Percentiles rank a stretch among this genome's conserved stretches.
Evolutionary conservation across 352 stramenopile species (phyloP).

Genomic region (Thalassiosira hispida): DNA sequence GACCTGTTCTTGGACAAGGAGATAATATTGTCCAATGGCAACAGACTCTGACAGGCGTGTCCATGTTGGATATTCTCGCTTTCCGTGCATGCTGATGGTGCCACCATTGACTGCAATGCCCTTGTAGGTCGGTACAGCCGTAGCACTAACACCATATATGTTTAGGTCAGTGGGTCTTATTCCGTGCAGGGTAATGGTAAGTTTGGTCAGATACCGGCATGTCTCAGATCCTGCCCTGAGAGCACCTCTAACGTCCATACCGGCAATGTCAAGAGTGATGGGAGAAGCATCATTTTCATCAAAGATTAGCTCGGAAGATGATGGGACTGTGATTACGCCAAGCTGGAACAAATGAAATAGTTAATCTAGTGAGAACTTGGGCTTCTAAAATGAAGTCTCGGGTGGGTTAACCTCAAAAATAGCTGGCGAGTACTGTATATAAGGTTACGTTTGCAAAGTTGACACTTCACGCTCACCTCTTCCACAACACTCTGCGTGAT

Average conservation of each 20-base stretch:
- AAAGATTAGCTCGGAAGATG: constrained; percentile 52
- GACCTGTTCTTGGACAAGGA: constrained; percentile 59
- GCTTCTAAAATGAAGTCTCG: no score
- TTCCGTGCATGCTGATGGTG: constrained; percentile 61
- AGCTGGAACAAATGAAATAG: no score
- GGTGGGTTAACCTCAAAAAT: no score
- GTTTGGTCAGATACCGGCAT: constrained; percentile 43
- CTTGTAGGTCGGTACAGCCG: constrained; percentile 44
- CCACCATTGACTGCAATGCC: constrained; percentile 63
- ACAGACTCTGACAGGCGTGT: constrained; percentile 54
- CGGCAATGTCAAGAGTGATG: constrained; percentile 39
- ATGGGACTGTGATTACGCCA: constrained; percentile 48
- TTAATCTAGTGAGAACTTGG: no score
- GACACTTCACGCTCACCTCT: no score
- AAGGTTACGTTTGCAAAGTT: no score
- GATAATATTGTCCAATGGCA: constrained; percentile 22
- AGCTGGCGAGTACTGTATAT: no score
- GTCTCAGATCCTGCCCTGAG: constrained; percentile 55
- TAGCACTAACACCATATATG: constrained; percentile 13
- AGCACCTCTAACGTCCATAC: constrained; percentile 57
- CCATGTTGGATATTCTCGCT: constrained; percentile 64
- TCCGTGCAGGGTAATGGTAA: constrained; percentile 69
- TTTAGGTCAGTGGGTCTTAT: constrained; percentile 23
- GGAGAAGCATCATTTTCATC: constrained; percentile 30
- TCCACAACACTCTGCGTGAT: constrained; percentile 23